phyloP scores from a whole-genome alignment of 2,329 filamentous ascomycete genomes.

The Trichoderma pleuroti region DNA sequence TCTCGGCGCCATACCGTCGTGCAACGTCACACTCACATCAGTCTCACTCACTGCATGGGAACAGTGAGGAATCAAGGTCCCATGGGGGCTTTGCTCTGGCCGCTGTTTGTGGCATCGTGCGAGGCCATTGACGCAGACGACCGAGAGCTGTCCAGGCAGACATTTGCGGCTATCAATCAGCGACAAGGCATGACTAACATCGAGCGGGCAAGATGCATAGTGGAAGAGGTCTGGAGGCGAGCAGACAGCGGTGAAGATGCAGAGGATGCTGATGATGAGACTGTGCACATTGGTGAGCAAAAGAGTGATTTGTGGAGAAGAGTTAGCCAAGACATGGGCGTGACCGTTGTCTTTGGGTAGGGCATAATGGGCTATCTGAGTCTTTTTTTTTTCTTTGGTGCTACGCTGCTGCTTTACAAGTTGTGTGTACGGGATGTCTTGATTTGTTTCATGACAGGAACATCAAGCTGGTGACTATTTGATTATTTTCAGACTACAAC shows the following conservation, averaged over 20 bases:
- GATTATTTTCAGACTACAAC: background rate
- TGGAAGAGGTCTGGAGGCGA: slow-evolving; percentile 59
- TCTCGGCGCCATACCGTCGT: slow-evolving; percentile 47
- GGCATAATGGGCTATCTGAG: background rate
- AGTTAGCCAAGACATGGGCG: slow-evolving; percentile 56
- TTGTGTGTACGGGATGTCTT: background rate
- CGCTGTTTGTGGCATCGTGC: slow-evolving; percentile 60
- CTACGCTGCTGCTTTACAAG: background rate
- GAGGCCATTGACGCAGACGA: slow-evolving; percentile 52
- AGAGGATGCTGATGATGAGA: slow-evolving; percentile 22
- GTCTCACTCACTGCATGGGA: slow-evolving; percentile 51
- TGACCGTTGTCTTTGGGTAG: slow-evolving; percentile 59
- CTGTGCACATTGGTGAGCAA: slow-evolving; percentile 22
- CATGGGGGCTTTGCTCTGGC: slow-evolving; percentile 63
- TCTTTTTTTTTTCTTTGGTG: too few species aligned
- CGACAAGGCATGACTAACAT: slow-evolving; percentile 66
- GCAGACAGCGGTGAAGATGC: slow-evolving; percentile 37
- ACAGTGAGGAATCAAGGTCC: slow-evolving; percentile 56
- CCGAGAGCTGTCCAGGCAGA: slow-evolving; percentile 46
- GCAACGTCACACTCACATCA: slow-evolving; percentile 50
- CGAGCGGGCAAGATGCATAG: slow-evolving; percentile 56
- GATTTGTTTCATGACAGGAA: background rate
- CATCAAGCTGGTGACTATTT: background rate
- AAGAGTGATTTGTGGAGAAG: slow-evolving; percentile 49
- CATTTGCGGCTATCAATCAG: slow-evolving; percentile 52